Evolutionary conservation across 1,139 yeast genomes (phyloP), one percentile per base, ranked within the genome.

Genomic region (Pichia kudriavzevii): DNA sequence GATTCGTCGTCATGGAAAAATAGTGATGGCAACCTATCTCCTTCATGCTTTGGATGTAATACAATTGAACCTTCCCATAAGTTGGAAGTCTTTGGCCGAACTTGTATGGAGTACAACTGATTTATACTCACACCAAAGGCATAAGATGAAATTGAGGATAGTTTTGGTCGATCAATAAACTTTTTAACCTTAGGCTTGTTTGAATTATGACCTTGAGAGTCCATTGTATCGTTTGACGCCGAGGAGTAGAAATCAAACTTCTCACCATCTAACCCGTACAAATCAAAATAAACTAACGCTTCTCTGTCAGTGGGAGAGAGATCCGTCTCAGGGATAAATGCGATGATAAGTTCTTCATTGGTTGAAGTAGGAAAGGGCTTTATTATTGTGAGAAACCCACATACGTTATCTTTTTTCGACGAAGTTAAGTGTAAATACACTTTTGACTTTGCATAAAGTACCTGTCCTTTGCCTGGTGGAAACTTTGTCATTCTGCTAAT

Each of bases 61-160:
- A 85, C 65, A 14, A 88, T 62, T 0, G 94, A 82, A 0, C 99
- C 99, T 60, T 74, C 74, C 95, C 96, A 91, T 1, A 95, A 93
- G 16, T 70, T 62, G 2, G 87, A 75, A 2, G 97, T 95, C 22
- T 49, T 52, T 5, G 78, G 79, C 39, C 96, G 69, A 9, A 81
- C 71, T 55, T 88, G 95, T 30, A 91, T 66, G 19, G 94, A 81
- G 55, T 78, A 88, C 4, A 91, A 56, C 40, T 67, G 73, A 18
- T 72, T 59, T 9, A 85, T 57, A 1, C 79, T 69, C 17, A 78
- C 55, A 13, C 77, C 70, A 57, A 82, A 83, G 10, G 84, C 73
- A 56, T 74, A 83, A 1, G 81, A 72, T 1, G 79, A 63, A 26
- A 74, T 56, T 1, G 75, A 66, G 1, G 78, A 65, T 13, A 60